These are phyloP conservation scores for Russula abietina DNA, from an alignment of 768 basidiomycete species.

Conservation along the genomic window DNA sequence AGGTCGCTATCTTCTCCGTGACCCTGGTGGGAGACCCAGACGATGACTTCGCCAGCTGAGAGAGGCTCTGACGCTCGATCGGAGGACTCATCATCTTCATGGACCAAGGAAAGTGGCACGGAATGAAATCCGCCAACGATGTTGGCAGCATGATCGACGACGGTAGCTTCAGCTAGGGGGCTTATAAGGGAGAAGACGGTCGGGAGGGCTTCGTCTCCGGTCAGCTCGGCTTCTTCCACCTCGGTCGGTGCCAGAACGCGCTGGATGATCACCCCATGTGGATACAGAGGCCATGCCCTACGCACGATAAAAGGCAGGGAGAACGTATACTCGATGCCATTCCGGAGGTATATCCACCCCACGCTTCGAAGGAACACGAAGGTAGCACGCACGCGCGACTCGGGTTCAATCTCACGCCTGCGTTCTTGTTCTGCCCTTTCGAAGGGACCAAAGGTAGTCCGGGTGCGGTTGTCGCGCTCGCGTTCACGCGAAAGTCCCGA, in stretches of 20 bases:
- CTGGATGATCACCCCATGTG: conserved; percentile 76
- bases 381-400: conserved; percentile 48
- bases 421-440: conserved; percentile 28
- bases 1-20: conserved; percentile 42
- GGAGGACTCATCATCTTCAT: conserved; percentile 39
- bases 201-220: conserved; percentile 64
- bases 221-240: conserved; percentile 55
- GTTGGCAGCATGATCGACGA: conserved; percentile 60
- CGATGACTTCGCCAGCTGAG: conserved; percentile 56
- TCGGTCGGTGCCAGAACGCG: conserved; percentile 64
- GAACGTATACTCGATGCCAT: conserved; percentile 71
- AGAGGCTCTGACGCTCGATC: conserved; percentile 45
- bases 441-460: conserved; percentile 40
- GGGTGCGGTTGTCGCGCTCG: conserved; percentile 28
- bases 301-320: conserved; percentile 76
- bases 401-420: conserved; percentile 37
- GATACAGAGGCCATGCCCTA: conserved; percentile 70
- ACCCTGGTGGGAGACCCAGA: conserved; percentile 49
- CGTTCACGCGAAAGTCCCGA: conserved; percentile 27
- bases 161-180: conserved; percentile 67
- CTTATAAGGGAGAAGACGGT: conserved; percentile 76
- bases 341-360: conserved; percentile 62
- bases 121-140: conserved; percentile 45
- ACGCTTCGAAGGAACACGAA: conserved; percentile 76
- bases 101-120: conserved; percentile 24